A percentile compares a stretch with the other conserved stretches of the same genome.
phyloP scores from a whole-genome alignment of 441 rosid species.

The Pelargonium exstipulatum region DNA sequence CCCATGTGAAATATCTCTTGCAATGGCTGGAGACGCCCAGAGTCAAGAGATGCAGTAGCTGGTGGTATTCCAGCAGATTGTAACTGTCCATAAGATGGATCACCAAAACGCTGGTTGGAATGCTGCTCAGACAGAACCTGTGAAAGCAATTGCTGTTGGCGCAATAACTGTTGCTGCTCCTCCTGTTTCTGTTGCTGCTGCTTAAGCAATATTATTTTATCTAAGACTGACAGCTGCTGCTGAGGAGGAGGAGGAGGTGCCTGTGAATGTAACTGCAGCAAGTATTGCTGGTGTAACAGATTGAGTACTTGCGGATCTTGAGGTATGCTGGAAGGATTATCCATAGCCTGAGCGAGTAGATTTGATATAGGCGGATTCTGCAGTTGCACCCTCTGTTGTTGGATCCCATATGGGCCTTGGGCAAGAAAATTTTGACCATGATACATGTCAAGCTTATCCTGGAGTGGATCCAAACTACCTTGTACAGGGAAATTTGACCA shows the following conservation, averaged over 20 bases:
- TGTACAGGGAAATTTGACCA: constrained; percentile 60
- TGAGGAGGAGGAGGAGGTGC: constrained; percentile 35
- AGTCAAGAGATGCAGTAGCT: constrained; percentile 48
- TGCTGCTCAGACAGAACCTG: constrained; percentile 76
- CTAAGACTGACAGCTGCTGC: constrained; percentile 63
- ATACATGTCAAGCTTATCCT: constrained; percentile 54
- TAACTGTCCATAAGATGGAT: constrained; percentile 51
- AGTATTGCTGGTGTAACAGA: constrained; percentile 73
- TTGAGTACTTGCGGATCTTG: constrained; percentile 67
- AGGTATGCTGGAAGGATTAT: constrained; percentile 51
- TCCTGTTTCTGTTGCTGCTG: constrained; percentile 72
- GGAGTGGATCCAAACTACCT: constrained; percentile 47
- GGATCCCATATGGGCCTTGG: constrained; percentile 54
- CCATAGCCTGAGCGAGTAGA: constrained; percentile 59
- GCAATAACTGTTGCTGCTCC: constrained; percentile 76
- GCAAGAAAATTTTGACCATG: constrained; percentile 50
- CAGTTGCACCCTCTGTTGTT: constrained; percentile 55
- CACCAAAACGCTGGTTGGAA: constrained; percentile 46
- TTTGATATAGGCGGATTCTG: constrained; percentile 46
- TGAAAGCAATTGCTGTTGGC: constrained; percentile 74
- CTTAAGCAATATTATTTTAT: constrained; percentile 64
- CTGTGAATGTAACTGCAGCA: constrained; percentile 70
- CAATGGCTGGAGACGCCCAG: constrained; percentile 43
- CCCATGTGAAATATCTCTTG: constrained; percentile 51
- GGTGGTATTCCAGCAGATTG: constrained; percentile 41